Base-by-base conservation (phyloP, 768 basidiomycete species). In the Clavulina sp. region DNA sequence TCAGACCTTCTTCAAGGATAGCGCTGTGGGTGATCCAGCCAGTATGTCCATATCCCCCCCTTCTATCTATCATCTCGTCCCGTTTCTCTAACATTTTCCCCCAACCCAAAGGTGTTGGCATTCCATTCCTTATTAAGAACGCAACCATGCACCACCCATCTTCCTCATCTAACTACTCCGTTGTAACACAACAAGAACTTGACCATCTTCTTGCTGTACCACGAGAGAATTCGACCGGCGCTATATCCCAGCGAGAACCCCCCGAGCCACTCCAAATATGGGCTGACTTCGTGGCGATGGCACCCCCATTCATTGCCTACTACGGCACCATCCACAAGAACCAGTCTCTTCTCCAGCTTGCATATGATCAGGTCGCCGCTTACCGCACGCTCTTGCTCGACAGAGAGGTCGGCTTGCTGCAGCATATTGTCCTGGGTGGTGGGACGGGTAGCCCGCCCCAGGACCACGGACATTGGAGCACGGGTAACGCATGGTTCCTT, bases 401-500 rank as follows among this genome's bases (percentile, higher is more conserved):
- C 60, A 51, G 60, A 0, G 70, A 74, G 0, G 60, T 66, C 7
- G 57, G 73, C 18, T 60, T 87, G 26, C 91, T 86, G 85, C 74
- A 72, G 60, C 89, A 92, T 60, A 73, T 91, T 49, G 62, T 74
- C 0, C 63, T 84, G 3, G 86, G 84, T 0, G 57, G 59, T 33
- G n/a, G n/a, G n/a, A 66, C 58, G 24, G 68, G 65, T 24, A 71
- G 64, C 21, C 16, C 13, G 13, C 16, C 26, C 1, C 7, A 7
- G 6, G 86, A 91, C 57, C 58, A 65, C 3, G 84, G 84, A 0
- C 79, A 82, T 59, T 91, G 84, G 85, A 75, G 81, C 1, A 86
- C 86, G 3, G 82, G 82, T 79, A 89, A 91, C 52, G 88, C 69
- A 2, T 93, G 89, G 89, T 88, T 83, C 0, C 84, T 85, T 0